phyloP scores from a whole-genome alignment of 2,329 filamentous ascomycete species.

The Pestalotiopsis sp. region DNA sequence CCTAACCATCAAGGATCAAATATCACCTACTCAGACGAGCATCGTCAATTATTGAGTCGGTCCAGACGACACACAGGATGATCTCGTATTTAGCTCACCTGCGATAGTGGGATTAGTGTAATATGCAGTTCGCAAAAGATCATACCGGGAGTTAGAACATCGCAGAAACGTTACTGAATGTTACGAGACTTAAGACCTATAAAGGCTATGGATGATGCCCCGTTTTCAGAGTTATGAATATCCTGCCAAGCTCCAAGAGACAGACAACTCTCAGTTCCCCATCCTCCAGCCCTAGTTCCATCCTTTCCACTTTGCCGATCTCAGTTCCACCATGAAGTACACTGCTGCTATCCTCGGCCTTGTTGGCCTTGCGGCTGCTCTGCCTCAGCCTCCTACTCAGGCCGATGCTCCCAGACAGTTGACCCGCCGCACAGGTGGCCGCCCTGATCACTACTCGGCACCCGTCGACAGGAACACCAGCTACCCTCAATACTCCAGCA shows the following conservation, averaged over 20 bases:
- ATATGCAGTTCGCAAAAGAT: background rate
- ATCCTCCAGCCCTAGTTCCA: background rate
- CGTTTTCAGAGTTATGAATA: background rate
- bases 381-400: conserved; percentile 34
- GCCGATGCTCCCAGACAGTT: conserved; percentile 48
- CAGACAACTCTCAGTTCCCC: background rate
- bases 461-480: conserved; percentile 21
- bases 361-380: conserved; percentile 26
- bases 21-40: background rate
- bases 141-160: background rate
- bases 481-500: conserved; percentile 53
- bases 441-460: conserved; percentile 26
- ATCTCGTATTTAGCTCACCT: background rate
- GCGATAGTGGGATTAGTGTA: background rate
- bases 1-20: background rate
- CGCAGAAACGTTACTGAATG: background rate
- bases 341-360: conserved; percentile 35
- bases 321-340: conserved; percentile 49
- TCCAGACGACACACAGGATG: background rate
- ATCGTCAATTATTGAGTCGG: background rate
- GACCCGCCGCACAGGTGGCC: conserved; percentile 38
- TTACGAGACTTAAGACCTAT: background rate
- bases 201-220: background rate
- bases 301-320: background rate
- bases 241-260: background rate